phyloP scores from a whole-genome alignment of 805 yeast species.

The Kuraishia cidri region DNA sequence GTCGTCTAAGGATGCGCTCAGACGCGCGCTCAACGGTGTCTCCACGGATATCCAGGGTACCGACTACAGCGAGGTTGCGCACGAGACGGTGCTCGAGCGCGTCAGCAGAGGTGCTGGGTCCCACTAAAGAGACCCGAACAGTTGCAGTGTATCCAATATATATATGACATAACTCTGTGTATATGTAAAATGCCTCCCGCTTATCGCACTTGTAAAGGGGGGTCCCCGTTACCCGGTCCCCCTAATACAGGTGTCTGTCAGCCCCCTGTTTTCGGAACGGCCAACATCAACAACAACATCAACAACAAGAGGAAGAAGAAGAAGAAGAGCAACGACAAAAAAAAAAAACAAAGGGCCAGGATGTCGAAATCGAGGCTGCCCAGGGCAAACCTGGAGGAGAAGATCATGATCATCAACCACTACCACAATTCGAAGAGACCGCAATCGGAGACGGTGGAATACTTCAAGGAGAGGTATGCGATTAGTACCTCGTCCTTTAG shows the following conservation, averaged over 20 bases:
- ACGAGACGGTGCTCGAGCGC: slow-evolving; percentile 84
- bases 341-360: too few relatives aligned
- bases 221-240: too few relatives aligned
- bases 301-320: too few relatives aligned
- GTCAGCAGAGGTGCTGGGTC: slow-evolving; percentile 78
- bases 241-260: too few relatives aligned
- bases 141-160: too few relatives aligned
- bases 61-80: slow-evolving; percentile 93
- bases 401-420: slow-evolving; percentile 43
- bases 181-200: too few relatives aligned
- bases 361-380: too few relatives aligned
- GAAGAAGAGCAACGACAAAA: too few relatives aligned
- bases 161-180: too few relatives aligned
- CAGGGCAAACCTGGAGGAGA: slow-evolving; percentile 51
- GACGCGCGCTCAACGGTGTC: slow-evolving; percentile 95
- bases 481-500: slow-evolving; percentile 53
- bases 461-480: slow-evolving; percentile 37
- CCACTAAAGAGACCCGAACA: slow-evolving; percentile 33
- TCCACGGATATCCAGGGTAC: slow-evolving; percentile 96
- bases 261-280: too few relatives aligned
- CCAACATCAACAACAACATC: too few relatives aligned
- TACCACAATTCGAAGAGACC: slow-evolving; percentile 38
- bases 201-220: too few relatives aligned
- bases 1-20: slow-evolving; percentile 94
- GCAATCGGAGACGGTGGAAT: slow-evolving; percentile 49